phyloP scores from a whole-genome alignment of 805 yeast species.

The Metschnikowia lunata region DNA sequence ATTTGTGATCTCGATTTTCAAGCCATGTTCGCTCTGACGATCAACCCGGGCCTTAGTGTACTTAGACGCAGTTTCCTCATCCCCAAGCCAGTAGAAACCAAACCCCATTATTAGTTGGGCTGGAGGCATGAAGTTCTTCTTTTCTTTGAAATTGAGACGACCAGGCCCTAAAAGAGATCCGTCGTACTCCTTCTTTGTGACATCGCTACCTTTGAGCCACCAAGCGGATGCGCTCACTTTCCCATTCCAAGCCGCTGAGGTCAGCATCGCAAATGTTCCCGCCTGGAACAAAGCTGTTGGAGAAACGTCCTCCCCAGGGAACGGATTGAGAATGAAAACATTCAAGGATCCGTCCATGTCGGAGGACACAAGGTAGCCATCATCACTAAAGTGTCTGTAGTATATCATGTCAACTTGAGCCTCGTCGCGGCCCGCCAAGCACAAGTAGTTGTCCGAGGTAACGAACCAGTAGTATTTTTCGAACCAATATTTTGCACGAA shows the following conservation, averaged over 20 bases:
- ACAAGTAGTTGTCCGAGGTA: constrained; percentile 82
- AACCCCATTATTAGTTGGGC: constrained; percentile 88
- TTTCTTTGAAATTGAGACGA: constrained; percentile 49
- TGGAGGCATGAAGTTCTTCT: constrained; percentile 64
- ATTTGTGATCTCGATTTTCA: constrained; percentile 31
- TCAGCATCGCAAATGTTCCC: constrained; percentile 74
- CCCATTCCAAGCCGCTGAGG: constrained; percentile 87
- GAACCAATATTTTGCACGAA: constrained; percentile 80
- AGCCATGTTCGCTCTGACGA: constrained; percentile 36
- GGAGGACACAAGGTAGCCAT: constrained; percentile 68
- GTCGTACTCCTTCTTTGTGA: constrained; percentile 66
- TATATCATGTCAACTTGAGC: constrained; percentile 77
- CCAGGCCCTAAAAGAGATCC: constrained; percentile 60
- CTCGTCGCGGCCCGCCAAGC: constrained; percentile 81
- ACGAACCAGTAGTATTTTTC: constrained; percentile 94
- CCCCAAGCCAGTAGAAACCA: constrained; percentile 71
- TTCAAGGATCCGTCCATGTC: constrained; percentile 72
- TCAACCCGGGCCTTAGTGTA: constrained; percentile 24
- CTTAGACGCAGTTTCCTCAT: constrained; percentile 46
- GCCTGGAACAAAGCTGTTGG: constrained; percentile 90
- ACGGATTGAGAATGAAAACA: constrained; percentile 79
- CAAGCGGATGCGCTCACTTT: constrained; percentile 80
- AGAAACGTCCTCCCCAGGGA: constrained; percentile 64
- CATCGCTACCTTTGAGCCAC: constrained; percentile 68
- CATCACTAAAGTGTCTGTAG: constrained; percentile 67